These are phyloP conservation scores for Sorghum bicolor DNA, from an alignment of 176 grass and related monocot species.

Conservation along the genomic window DNA sequence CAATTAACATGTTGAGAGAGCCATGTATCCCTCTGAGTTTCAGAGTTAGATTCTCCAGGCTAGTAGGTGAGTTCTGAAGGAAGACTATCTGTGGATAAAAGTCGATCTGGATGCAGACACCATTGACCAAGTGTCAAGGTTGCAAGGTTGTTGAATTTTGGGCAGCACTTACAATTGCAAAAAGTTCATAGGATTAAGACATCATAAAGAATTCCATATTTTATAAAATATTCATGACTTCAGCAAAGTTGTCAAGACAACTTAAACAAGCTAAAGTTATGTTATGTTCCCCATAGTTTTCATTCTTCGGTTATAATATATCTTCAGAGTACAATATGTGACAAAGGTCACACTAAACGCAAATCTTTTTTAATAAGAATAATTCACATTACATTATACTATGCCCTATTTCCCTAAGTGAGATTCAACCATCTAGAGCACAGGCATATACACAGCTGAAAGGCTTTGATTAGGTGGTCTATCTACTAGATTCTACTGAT, in stretches of 20 bases:
- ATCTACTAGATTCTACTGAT: not conserved
- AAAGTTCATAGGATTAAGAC: not conserved
- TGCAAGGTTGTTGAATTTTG: slow-evolving; percentile 28
- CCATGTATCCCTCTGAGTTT: not conserved
- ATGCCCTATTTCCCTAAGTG: not conserved
- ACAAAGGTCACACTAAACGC: not conserved
- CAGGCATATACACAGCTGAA: not conserved
- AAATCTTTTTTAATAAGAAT: not conserved
- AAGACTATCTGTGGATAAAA: slow-evolving; percentile 18
- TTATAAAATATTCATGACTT: not conserved
- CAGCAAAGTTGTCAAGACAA: not conserved
- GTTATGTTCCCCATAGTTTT: not conserved
- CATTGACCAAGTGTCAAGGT: not conserved
- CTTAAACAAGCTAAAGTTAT: not conserved
- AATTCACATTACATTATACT: not conserved
- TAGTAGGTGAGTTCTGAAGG: slow-evolving; percentile 32
- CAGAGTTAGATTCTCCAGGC: slow-evolving; percentile 3
- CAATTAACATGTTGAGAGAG: not conserved
- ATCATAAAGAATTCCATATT: not conserved
- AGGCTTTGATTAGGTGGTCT: not conserved
- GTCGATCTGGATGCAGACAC: not conserved
- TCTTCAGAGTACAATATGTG: not conserved
- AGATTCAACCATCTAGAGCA: too few species aligned
- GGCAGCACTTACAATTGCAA: not conserved
- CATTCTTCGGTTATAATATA: not conserved